phyloP scores from a whole-genome alignment of 768 basidiomycete genomes.

The Mycena metata region DNA sequence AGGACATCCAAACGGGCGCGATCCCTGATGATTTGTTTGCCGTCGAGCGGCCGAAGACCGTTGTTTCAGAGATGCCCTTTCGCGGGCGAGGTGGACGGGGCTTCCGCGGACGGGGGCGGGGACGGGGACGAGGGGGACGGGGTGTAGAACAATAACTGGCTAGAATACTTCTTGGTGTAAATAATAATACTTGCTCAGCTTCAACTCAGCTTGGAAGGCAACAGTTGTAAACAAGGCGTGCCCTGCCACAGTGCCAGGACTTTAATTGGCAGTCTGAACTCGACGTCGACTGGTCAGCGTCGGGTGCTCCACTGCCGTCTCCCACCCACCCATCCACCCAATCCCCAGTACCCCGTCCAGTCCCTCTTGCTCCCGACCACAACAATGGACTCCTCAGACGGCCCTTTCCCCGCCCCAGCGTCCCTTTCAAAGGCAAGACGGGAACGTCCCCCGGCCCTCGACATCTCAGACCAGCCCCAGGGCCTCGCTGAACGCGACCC shows the following conservation, averaged over 20 bases:
- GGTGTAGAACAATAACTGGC: conserved; percentile 17
- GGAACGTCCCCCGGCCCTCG: conserved; percentile 65
- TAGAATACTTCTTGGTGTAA: neutral
- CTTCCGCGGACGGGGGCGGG: conserved; percentile 36
- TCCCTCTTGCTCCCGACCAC: conserved; percentile 10
- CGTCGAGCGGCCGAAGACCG: conserved; percentile 15
- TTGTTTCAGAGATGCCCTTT: conserved; percentile 11
- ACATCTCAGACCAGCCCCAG: conserved; percentile 51
- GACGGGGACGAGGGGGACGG: conserved; percentile 26
- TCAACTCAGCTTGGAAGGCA: too few relatives aligned
- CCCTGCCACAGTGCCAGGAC: too few relatives aligned
- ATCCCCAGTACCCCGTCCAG: too few relatives aligned
- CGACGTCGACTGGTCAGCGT: too few relatives aligned
- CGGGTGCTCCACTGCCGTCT: too few relatives aligned
- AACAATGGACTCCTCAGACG: conserved; percentile 30
- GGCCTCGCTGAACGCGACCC: conserved; percentile 48
- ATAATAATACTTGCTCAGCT: neutral
- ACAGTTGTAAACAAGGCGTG: too few relatives aligned
- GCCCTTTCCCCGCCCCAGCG: neutral
- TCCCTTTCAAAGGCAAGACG: conserved; percentile 55
- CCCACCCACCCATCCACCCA: too few relatives aligned
- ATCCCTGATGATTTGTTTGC: conserved; percentile 35
- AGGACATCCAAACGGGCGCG: conserved; percentile 36
- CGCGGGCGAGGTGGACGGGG: conserved; percentile 22
- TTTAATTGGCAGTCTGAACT: too few relatives aligned